Evolutionary conservation across 345 rosid genomes (phyloP), one percentile per base, ranked within the genome.

Genomic region (Salix suchowensis): DNA sequence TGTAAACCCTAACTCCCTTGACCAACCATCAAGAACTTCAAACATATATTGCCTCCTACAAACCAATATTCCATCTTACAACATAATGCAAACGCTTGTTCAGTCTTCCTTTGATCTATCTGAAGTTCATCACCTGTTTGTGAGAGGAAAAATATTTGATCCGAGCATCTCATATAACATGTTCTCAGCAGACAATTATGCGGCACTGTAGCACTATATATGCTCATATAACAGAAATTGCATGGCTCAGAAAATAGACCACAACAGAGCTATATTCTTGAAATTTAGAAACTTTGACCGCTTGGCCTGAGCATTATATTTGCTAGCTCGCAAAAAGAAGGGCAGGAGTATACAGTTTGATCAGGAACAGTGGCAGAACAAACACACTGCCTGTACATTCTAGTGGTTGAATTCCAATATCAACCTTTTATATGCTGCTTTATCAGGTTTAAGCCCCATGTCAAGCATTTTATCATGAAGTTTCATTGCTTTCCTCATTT

Each of bases 391-490:
- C 18, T 9, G 18, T 30, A 12, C 7, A 62, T 40, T 55, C 62
- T 67, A 67, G 70, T 48, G 78, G 79, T 73, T 85, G 66, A 93
- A 93, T 73, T 87, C 80, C 2, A 82, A 79, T 66, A 93, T 88
- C 76, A 93, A 71, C 52, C 85, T 88, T 76, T 82, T 93, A 68
- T 93, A 93, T 7, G 89, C 71, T 19, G 58, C 80, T 66, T 82
- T 80, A 78, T 86, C 88, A 18, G 96, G 96, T 78, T 91, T 93
- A 68, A 86, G 77, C 10, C 88, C 90, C 87, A 85, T 76, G 71
- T 78, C 80, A 88, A 93, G 75, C 94, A 93, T 91, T 65, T 89
- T 87, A 70, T 93, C 97, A 60, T 91, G 96, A 76, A 69, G 67
- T 82, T 70, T 87, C 94, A 93, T 93, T 36, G 94, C 97, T 72